Base-by-base conservation (phyloP, 2,329 filamentous ascomycete genomes). In the Fusarium ambrosium region DNA sequence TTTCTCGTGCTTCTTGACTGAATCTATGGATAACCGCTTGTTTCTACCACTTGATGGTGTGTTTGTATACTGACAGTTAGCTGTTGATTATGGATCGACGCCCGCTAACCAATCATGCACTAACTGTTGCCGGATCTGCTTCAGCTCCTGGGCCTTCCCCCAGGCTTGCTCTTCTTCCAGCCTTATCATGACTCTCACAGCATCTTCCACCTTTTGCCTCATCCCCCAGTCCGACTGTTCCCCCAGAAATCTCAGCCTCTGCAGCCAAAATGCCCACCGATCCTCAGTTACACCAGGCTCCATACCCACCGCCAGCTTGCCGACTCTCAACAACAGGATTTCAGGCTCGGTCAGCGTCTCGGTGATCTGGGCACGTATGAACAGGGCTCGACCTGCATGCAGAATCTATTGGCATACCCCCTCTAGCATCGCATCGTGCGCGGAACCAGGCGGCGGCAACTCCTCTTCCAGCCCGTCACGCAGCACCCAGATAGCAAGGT, bases 261-360 rank as follows among this genome's bases (percentile, higher is more conserved):
- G 64, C 41, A 74, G 66, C 82, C 81, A 83, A 65, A 81, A 81
- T 29, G 32, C 36, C 81, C 80, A 83, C 14, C 81, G 75, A 70
- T 75, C 74, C 32, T 72, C 63, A 36, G 63, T 79, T 48, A 80
- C 62, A 16, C 77, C 81, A n/a, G 76, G 64, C 61, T 68, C 66
- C 6, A 53, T 62, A 10, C 48, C 36, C 24, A 69, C 32, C 45
- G 79, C 76, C 20, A 78, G 65, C 20, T 62, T 58, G 2, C 79
- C 80, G 11, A 77, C 61, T 59, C 67, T 73, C 53, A 79, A 61
- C 27, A 73, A 39, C 59, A 71, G 69, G 45, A 66, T 58, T 45
- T 79, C 76, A 16, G 62, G 37, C 8, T 77, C 72, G 41, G 76
- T 71, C 9, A 81, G 66, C 51, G 74, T 59, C 11, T n/a, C 11